A percentile compares a stretch with the other conserved stretches of the same genome.
These are phyloP conservation scores for Breviolum minutum DNA, from an alignment of 73 alveolate species.

Conservation along the genomic window DNA sequence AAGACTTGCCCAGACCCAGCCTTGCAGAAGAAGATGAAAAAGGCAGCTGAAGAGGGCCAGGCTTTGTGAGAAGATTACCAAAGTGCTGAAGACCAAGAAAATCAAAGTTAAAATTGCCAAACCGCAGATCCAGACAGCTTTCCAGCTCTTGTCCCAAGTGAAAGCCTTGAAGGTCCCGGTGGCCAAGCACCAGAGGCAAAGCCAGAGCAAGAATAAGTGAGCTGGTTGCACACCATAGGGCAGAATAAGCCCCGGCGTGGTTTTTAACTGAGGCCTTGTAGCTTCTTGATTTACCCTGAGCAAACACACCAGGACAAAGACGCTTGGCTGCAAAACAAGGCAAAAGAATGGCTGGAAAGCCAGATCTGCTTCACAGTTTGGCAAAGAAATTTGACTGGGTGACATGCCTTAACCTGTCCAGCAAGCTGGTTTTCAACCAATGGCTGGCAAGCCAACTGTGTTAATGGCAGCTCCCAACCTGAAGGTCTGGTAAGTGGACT, in stretches of 20 bases:
- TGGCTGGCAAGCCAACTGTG: slow-evolving; percentile 18
- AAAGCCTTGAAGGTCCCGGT: slow-evolving; percentile 17
- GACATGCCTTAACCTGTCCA: too few relatives aligned
- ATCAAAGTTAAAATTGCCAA: background rate
- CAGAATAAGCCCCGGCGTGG: background rate
- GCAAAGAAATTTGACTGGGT: background rate
- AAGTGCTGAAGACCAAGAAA: background rate
- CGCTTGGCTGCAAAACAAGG: background rate
- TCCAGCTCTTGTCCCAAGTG: background rate
- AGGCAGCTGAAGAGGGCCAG: background rate
- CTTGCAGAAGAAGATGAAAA: background rate
- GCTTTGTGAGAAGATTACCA: background rate
- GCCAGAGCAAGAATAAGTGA: background rate
- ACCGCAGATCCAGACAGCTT: background rate
- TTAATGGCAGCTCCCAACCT: background rate
- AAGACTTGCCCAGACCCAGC: background rate
- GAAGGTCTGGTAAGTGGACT: background rate
- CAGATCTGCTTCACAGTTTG: background rate
- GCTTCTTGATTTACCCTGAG: background rate
- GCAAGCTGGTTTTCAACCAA: background rate
- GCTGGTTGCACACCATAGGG: background rate
- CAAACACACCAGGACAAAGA: background rate
- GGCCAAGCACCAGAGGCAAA: background rate
- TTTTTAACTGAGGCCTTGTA: background rate
- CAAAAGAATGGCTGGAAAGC: background rate